Percentiles rank a stretch among this genome's conserved stretches.
Evolutionary conservation across 2,329 filamentous ascomycete genomes (phyloP).

Genomic region (Biscogniauxia marginata): DNA sequence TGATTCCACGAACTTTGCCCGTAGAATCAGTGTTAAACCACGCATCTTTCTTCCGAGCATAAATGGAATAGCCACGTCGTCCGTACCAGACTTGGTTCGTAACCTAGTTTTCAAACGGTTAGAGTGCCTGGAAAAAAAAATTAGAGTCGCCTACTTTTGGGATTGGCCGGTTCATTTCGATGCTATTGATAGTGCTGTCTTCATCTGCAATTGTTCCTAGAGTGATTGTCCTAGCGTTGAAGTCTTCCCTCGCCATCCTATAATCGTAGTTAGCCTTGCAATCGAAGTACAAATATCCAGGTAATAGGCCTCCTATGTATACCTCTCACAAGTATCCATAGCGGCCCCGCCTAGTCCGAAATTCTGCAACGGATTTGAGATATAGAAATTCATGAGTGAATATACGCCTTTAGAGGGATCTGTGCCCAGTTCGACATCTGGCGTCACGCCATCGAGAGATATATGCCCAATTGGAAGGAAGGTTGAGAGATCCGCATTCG

Average conservation of each 20-base stretch:
- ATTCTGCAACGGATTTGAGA: constrained; percentile 23
- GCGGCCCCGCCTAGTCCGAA: constrained; percentile 24
- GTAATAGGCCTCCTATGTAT: not conserved
- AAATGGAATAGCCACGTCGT: constrained; percentile 23
- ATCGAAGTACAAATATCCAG: not conserved
- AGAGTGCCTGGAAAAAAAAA: not conserved
- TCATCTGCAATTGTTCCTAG: constrained; percentile 24
- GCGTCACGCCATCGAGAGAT: constrained; percentile 24
- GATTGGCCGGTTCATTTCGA: constrained; percentile 17
- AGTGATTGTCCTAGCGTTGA: constrained; percentile 23
- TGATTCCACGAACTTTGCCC: constrained; percentile 19
- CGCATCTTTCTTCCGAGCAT: constrained; percentile 10
- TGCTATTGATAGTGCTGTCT: constrained; percentile 14
- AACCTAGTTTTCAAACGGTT: constrained; percentile 9
- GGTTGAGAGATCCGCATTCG: constrained; percentile 1
- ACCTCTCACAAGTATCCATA: constrained; percentile 21
- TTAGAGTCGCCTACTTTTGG: constrained; percentile 11
- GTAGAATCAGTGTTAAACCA: constrained; percentile 23
- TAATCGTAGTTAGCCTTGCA: not conserved
- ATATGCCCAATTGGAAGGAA: constrained; percentile 35
- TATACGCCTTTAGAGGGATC: constrained; percentile 19
- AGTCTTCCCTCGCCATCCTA: constrained; percentile 23
- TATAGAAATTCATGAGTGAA: constrained; percentile 26
- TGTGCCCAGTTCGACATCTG: constrained; percentile 14
- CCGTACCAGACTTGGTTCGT: constrained; percentile 28